phyloP scores from a whole-genome alignment of 192 early-diverging fungal genomes.

The Chytriomyces hyalinus region DNA sequence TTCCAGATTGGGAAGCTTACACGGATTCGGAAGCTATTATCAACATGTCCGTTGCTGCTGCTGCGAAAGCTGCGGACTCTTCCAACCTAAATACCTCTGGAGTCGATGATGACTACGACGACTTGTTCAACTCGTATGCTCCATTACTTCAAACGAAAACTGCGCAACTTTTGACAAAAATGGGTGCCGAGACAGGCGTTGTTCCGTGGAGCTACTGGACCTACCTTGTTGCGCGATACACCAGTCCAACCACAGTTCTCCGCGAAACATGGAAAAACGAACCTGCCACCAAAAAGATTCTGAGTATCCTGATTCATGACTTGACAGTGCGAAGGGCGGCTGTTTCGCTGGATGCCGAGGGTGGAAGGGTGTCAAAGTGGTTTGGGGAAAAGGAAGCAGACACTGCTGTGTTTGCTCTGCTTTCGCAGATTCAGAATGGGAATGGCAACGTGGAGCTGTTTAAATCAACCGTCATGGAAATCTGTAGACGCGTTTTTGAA shows the following conservation, averaged over 20 bases:
- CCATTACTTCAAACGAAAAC: neutral
- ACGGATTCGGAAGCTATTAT: neutral
- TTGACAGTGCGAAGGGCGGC: slow-evolving; percentile 10
- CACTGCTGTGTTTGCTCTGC: slow-evolving; percentile 3
- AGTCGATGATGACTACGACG: slow-evolving; percentile 16
- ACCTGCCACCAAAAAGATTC: neutral
- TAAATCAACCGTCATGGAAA: slow-evolving; percentile 5
- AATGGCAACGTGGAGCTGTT: neutral
- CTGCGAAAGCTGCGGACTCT: neutral
- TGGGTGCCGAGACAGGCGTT: slow-evolving; percentile 1
- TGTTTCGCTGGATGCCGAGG: neutral
- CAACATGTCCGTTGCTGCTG: neutral
- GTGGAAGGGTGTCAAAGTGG: slow-evolving; percentile 1
- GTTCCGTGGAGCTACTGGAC: slow-evolving; percentile 32
- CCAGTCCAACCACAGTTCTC: neutral
- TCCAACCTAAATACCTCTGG: too few species aligned
- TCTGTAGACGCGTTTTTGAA: slow-evolving; percentile 4
- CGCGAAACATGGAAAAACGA: slow-evolving; percentile 5
- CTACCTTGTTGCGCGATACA: slow-evolving; percentile 19
- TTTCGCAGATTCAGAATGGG: neutral
- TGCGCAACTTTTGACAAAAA: slow-evolving; percentile 15
- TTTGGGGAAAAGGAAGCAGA: slow-evolving; percentile 39
- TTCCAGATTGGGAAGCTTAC: neutral
- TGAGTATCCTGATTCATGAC: slow-evolving; percentile 25
- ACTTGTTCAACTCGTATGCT: slow-evolving; percentile 24